phyloP scores from a whole-genome alignment of 2,329 filamentous ascomycete genomes.

The Furcasterigmium sp. region DNA sequence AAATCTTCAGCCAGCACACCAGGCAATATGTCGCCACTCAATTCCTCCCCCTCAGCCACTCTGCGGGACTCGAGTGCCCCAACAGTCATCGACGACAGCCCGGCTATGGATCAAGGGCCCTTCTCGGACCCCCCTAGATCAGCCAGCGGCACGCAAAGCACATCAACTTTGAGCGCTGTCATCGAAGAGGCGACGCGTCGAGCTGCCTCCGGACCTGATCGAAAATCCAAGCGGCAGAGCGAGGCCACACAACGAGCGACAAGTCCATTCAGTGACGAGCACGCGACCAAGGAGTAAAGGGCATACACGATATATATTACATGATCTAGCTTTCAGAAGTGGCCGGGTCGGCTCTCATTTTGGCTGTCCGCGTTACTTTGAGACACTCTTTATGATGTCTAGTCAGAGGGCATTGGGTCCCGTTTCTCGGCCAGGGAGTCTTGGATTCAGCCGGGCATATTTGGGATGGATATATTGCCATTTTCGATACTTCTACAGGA shows the following conservation, averaged over 20 bases:
- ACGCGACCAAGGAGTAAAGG: conserved; percentile 44
- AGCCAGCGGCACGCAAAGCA: conserved; percentile 26
- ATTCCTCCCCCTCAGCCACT: conserved; percentile 12
- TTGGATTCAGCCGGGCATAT: no score
- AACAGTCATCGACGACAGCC: conserved; percentile 46
- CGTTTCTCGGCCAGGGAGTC: neutral
- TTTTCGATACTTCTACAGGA: neutral
- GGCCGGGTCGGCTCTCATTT: no score
- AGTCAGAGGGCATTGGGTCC: no score
- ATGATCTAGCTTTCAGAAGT: no score
- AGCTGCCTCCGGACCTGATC: conserved; percentile 25
- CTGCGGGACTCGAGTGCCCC: conserved; percentile 36
- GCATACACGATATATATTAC: no score
- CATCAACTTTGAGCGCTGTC: conserved; percentile 47
- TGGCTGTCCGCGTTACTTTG: no score
- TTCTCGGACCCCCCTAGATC: conserved; percentile 49
- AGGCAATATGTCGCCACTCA: conserved; percentile 3
- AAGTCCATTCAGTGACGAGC: conserved; percentile 54
- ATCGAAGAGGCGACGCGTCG: conserved; percentile 46
- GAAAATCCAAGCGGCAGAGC: conserved; percentile 16
- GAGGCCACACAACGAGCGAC: conserved; percentile 24
- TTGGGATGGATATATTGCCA: neutral
- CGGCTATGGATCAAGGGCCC: conserved; percentile 47
- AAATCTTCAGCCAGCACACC: conserved; percentile 12
- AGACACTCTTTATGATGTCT: no score